Base-by-base conservation (phyloP, 176 grass and related monocot genomes). In the Olyra latifolia region DNA sequence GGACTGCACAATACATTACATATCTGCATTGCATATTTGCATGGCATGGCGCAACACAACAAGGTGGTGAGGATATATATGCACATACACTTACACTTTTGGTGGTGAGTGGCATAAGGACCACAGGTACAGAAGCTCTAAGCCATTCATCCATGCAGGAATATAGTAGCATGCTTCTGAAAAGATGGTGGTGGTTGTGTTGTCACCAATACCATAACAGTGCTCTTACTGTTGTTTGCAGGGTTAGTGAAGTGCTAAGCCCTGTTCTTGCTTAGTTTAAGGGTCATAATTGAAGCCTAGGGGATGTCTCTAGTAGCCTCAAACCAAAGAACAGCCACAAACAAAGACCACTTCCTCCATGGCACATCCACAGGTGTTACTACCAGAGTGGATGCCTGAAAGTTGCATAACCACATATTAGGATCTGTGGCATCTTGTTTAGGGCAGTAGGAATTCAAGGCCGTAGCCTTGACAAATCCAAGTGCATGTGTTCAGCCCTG, bases 221-320 rank as follows among this genome's bases (percentile, higher is more conserved):
- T 65, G 41, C 71, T 29, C 15, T 32, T 43, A 23, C 68, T 76
- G 82, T 47, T n/a, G 35, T 35, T 35, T 59, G 81, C 66, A 61
- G 67, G 42, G 74, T 62, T 48, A 75, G 69, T 85, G 62, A 74
- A 77, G 56, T 49, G 77, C n/a, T 68, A 74, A 70, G 29, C 27
- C 41, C 35, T 66, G 65, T 4, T 66, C 7, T 8, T 41, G 22
- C 73, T 83, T 82, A 66, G 48, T 89, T 89, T 82, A 71, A 20
- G 61, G 43, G 6, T 7, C 71, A 85, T 85, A 85, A 89, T 85
- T 85, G 77, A 85, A 72, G 71, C 47, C 77, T 89, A 88, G 41
- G 41, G 49, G 16, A 19, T 6, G 55, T 39, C 8, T 40, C 69
- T 86, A 38, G 1, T 16, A 60, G 63, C 47, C 14, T 69, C 41